phyloP scores from a whole-genome alignment of 1,139 yeast species.

The Saccharomyces hybrid region DNA sequence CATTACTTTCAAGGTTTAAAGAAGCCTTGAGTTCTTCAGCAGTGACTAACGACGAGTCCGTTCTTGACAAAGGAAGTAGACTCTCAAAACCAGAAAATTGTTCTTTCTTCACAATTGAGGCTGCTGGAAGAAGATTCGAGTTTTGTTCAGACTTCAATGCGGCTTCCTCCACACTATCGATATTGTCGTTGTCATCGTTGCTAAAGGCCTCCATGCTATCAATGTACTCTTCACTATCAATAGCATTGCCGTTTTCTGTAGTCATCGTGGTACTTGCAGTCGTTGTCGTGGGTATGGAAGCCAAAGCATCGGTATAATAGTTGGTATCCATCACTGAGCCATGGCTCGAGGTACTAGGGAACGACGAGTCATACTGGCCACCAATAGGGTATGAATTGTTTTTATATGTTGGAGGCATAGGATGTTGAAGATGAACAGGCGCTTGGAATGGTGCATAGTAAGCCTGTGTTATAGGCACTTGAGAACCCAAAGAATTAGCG shows the following conservation, averaged over 20 bases:
- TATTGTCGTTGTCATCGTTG: conserved; percentile 5
- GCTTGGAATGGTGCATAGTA: background rate
- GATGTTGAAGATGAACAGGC: background rate
- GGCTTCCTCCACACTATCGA: background rate
- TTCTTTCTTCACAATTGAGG: background rate
- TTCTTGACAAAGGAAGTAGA: background rate
- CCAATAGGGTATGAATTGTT: background rate
- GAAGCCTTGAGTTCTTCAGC: background rate
- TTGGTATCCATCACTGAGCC: background rate
- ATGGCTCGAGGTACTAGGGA: background rate
- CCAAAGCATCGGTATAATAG: background rate
- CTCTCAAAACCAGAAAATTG: background rate
- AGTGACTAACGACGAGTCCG: background rate
- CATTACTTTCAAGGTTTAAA: background rate
- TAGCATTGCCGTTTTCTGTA: background rate
- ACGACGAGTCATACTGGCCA: background rate
- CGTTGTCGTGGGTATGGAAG: background rate
- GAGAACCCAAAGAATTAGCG: background rate
- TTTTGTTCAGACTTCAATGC: background rate
- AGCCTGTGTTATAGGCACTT: background rate
- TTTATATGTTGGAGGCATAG: background rate
- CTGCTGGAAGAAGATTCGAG: background rate
- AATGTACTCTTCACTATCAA: background rate
- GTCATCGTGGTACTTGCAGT: background rate
- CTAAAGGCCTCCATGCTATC: background rate